Evolutionary conservation across 768 basidiomycete genomes (phyloP).

Genomic region (Glaciozyma martinii): DNA sequence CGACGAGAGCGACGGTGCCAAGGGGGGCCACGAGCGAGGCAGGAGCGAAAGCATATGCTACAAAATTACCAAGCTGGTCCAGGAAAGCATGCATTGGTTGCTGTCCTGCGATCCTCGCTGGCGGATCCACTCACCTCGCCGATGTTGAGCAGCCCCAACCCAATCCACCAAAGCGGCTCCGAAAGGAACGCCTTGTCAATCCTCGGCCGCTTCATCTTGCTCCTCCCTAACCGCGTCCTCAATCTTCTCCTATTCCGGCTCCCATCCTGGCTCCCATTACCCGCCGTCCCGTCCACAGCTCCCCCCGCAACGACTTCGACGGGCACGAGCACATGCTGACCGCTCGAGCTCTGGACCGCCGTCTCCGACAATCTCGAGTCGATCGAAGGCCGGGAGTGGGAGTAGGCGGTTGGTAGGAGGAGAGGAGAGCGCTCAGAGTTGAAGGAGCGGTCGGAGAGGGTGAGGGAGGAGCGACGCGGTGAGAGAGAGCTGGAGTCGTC

Average conservation of each 20-base stretch:
- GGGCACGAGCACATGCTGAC: too few species aligned
- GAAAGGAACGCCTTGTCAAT: constrained; percentile 26
- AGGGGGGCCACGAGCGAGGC: constrained; percentile 90
- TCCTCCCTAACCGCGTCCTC: background rate
- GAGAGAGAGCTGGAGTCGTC: background rate
- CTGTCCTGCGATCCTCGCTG: constrained; percentile 39
- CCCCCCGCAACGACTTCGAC: too few species aligned
- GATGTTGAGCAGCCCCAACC: constrained; percentile 77
- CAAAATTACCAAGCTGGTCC: background rate
- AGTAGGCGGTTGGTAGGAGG: background rate
- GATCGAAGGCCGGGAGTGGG: background rate
- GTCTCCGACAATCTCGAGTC: background rate
- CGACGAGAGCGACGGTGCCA: constrained; percentile 58
- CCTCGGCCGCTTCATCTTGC: background rate
- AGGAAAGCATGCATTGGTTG: too few species aligned
- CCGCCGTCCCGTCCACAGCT: too few species aligned
- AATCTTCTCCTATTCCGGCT: background rate
- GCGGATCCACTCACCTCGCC: constrained; percentile 82
- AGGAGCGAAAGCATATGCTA: constrained; percentile 76
- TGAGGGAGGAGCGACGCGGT: background rate
- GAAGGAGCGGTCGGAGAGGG: background rate
- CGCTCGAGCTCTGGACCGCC: too few species aligned
- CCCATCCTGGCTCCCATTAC: too few species aligned
- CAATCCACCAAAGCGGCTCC: constrained; percentile 59
- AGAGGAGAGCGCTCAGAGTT: background rate